phyloP scores from a whole-genome alignment of 129 eudicot species.

The Ambrosia artemisiifolia region DNA sequence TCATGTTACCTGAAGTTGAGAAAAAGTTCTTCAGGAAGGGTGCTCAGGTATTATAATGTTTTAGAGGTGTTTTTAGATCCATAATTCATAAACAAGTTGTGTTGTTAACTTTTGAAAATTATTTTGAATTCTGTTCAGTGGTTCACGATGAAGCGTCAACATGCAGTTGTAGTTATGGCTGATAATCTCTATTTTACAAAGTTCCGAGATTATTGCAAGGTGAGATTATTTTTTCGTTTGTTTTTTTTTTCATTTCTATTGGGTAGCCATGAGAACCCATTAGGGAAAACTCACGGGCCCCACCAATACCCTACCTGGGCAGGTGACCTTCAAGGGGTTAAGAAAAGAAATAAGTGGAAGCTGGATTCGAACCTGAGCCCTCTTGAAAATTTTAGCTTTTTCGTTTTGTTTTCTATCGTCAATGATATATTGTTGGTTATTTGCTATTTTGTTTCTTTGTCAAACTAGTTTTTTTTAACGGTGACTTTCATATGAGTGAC shows the following conservation, averaged over 20 bases:
- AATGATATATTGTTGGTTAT: not conserved
- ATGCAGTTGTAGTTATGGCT: constrained; percentile 65
- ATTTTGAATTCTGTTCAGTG: constrained; percentile 51
- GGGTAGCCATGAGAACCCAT: too few species aligned
- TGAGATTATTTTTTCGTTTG: constrained; percentile 27
- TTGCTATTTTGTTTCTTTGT: too few species aligned
- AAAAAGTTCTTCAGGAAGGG: constrained; percentile 84
- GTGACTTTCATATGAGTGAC: too few species aligned
- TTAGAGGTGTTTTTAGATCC: not conserved
- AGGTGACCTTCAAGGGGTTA: too few species aligned
- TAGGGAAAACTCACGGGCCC: too few species aligned
- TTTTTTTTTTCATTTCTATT: not conserved
- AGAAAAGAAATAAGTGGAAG: too few species aligned
- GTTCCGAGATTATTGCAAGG: constrained; percentile 76
- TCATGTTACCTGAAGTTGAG: constrained; percentile 94
- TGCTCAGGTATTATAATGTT: constrained; percentile 66
- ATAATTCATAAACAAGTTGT: not conserved
- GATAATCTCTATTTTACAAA: constrained; percentile 67
- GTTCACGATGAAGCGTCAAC: constrained; percentile 94
- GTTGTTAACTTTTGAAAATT: not conserved
- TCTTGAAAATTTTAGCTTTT: not conserved
- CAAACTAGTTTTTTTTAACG: too few species aligned
- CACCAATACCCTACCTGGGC: too few species aligned
- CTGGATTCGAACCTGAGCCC: too few species aligned
- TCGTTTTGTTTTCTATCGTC: not conserved